Evolutionary conservation across 768 basidiomycete species (phyloP), one percentile per base, ranked within the genome.

Genomic region (Kondoa malvinella): DNA sequence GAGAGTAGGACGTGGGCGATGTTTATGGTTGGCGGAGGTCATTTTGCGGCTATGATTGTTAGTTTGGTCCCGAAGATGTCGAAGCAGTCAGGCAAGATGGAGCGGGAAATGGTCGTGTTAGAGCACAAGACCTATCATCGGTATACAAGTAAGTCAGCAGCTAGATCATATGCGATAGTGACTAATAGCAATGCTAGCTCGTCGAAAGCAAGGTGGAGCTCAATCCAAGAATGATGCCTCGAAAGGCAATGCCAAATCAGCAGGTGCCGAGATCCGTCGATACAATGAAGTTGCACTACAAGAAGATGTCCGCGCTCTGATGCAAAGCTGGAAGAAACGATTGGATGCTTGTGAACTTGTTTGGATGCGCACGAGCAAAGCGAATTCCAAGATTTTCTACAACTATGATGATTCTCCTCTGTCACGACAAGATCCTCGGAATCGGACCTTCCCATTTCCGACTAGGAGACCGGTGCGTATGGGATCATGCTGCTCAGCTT

Each of bases 1-100:
- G 61, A 63, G n/a, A 8, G 61, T 25, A 70, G 91, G 50, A 87
- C 83, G 68, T 94, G 92, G 88, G 89, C 91, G 0, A 77, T 97
- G 82, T 87, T 99, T 73, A 95, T 96, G 91, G 85, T 87, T 56
- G 95, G 95, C 0, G 92, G 95, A 26, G 95, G 95, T 14, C 95
- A 99, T 77, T 97, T 99, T 78, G 95, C 95, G 16, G 95, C 94
- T 29, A 87, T 91, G 67, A 81, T 99, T 34, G 85, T 77, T 77
- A 80, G 69, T 69, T 81, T 67, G 4, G 57, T 68, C 1, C 74
- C 74, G 12, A 69, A 56, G 40, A 15, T 73, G 17, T 78, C 74
- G 72, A 80, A 76, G 67, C 74, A 76, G 61, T 80, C 80, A 71
- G 79, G 77, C 17, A 86, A 83, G 73, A 83, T 86, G 25, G 88